These are phyloP conservation scores for Grosmannia clavigera DNA, from an alignment of 2,329 filamentous ascomycete genomes.

Conservation along the genomic window DNA sequence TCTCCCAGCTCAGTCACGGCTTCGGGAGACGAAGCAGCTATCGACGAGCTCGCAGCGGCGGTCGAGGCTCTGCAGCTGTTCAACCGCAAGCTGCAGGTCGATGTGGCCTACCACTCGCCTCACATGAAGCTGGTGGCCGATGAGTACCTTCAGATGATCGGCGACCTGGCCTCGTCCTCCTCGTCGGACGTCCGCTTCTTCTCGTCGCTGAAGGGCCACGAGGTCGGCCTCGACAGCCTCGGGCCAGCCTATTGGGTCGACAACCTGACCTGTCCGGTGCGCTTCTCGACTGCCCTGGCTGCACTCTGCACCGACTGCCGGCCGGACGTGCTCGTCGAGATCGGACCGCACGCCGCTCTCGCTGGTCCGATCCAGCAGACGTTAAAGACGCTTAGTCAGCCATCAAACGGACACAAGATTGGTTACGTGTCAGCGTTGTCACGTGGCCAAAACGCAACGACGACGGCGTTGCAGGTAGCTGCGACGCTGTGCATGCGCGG, in stretches of 20 bases:
- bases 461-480: constrained; percentile 28
- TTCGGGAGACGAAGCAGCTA: constrained; percentile 31
- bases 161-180: no score
- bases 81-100: constrained; percentile 26
- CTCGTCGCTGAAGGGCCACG: no score
- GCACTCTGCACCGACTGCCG: constrained; percentile 13
- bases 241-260: constrained; percentile 17
- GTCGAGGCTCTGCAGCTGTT: constrained; percentile 30
- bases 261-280: constrained; percentile 25
- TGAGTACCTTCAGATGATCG: constrained; percentile 22
- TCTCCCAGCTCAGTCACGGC: constrained; percentile 38
- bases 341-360: constrained; percentile 37
- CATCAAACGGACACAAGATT: constrained; percentile 11
- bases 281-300: constrained; percentile 23
- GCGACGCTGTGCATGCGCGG: constrained; percentile 25
- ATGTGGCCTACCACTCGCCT: constrained; percentile 40
- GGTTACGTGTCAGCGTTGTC: constrained; percentile 28
- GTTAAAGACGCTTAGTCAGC: no score
- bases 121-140: constrained; percentile 39
- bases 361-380: constrained; percentile 39
- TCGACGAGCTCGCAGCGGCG: constrained; percentile 24
- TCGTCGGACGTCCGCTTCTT: no score
- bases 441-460: constrained; percentile 37
- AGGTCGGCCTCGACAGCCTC: no score
- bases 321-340: constrained; percentile 30